A percentile compares a stretch with the other conserved stretches of the same genome.
Evolutionary conservation across 202 grass and related monocot genomes (phyloP).

Genomic region (Digitaria exilis): DNA sequence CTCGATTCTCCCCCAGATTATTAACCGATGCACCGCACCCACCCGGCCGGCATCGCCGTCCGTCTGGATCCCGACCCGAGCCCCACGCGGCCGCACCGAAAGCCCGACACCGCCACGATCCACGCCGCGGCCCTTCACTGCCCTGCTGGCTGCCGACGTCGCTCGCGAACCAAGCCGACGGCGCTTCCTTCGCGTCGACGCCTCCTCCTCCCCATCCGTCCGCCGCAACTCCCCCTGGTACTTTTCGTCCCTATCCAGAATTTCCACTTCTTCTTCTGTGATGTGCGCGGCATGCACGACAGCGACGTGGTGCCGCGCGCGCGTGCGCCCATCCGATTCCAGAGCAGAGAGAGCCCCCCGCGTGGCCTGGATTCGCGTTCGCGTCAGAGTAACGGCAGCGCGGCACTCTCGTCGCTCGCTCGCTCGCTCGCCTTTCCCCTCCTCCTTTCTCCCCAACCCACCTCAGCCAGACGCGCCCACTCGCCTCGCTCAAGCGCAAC

Average conservation of each 20-base stretch:
- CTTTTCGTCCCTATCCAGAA: conserved; percentile 38
- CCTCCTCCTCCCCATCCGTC: not conserved
- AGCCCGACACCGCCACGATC: not conserved
- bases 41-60: not conserved
- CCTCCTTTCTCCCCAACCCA: not conserved
- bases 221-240: not conserved
- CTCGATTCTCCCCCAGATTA: not conserved
- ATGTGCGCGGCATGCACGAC: conserved; percentile 35
- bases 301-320: conserved; percentile 19
- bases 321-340: not conserved
- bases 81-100: not conserved
- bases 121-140: not conserved
- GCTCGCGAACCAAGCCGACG: not conserved
- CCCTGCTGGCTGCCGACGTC: not conserved
- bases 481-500: not conserved
- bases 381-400: conserved; percentile 33
- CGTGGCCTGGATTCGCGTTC: conserved; percentile 2
- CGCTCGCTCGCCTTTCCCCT: conserved; percentile 35
- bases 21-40: not conserved
- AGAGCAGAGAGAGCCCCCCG: not conserved
- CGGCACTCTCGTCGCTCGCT: not conserved
- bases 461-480: not conserved
- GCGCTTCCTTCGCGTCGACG: not conserved
- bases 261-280: not conserved
- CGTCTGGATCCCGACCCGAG: not conserved